phyloP scores from a whole-genome alignment of 2,329 filamentous ascomycete genomes.

The Colletotrichum nymphaeae region DNA sequence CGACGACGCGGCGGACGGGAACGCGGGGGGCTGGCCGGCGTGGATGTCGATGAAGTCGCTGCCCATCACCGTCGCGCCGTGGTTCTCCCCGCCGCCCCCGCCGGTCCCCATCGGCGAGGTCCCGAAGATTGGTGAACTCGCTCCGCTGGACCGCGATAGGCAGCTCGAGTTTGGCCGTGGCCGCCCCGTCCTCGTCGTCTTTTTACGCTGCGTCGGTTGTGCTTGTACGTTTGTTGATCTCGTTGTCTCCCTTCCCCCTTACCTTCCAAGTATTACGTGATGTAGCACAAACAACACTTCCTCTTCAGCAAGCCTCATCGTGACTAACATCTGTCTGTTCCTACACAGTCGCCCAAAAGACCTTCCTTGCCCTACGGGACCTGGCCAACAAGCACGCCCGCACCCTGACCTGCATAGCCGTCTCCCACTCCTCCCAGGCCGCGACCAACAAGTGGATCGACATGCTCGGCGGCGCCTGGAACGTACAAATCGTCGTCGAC shows the following conservation, averaged over 20 bases:
- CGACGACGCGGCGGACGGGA: conserved; percentile 38
- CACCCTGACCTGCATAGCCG: conserved; percentile 65
- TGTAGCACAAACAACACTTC: not conserved
- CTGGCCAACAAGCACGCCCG: conserved; percentile 63
- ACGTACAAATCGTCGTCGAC: conserved; percentile 66
- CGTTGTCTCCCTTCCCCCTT: conserved; percentile 19
- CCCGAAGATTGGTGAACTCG: conserved; percentile 60
- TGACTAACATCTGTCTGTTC: not conserved
- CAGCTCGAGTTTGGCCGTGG: conserved; percentile 57
- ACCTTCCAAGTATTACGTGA: not conserved
- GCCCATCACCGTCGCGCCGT: conserved; percentile 64
- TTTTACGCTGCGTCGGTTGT: conserved; percentile 66
- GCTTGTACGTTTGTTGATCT: conserved; percentile 56
- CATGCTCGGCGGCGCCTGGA: conserved; percentile 67
- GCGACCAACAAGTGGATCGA: conserved; percentile 69
- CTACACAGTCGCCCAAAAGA: conserved; percentile 63
- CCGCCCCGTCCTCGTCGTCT: conserved; percentile 59
- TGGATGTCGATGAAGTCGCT: conserved; percentile 64
- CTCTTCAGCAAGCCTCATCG: not conserved
- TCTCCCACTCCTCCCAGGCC: conserved; percentile 67
- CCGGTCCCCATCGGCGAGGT: conserved; percentile 57
- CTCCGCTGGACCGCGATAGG: conserved; percentile 59
- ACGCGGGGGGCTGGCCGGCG: conserved; percentile 49
- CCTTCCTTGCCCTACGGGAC: conserved; percentile 66
- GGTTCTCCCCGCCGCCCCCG: conserved; percentile 63